phyloP scores from a whole-genome alignment of 129 eudicot species.

The Oenanthe sinensis region DNA sequence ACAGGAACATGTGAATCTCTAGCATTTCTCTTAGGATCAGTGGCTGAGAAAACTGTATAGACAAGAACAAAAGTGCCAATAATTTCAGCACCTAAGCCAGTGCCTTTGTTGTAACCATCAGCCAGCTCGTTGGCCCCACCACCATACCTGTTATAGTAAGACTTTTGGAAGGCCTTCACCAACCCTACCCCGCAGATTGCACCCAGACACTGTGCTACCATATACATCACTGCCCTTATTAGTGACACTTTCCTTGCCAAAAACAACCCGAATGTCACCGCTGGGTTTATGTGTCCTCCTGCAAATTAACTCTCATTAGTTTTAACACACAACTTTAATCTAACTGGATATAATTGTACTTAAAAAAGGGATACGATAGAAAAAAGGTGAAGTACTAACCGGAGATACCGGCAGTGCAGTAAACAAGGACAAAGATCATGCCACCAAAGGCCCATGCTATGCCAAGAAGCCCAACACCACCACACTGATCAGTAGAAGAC shows the following conservation, averaged over 20 bases:
- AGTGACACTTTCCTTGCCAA: slow-evolving; percentile 84
- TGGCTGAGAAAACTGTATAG: slow-evolving; percentile 84
- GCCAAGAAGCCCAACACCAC: slow-evolving; percentile 89
- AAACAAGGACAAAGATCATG: slow-evolving; percentile 94
- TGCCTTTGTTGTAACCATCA: slow-evolving; percentile 68
- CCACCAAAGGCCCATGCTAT: slow-evolving; percentile 99
- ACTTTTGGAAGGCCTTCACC: slow-evolving; percentile 73
- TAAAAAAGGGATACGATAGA: no score
- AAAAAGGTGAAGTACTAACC: slow-evolving; percentile 32
- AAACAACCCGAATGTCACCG: slow-evolving; percentile 79
- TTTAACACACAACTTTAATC: no score
- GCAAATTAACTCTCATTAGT: not conserved
- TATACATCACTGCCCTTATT: slow-evolving; percentile 62
- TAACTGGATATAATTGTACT: no score
- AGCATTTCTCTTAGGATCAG: slow-evolving; percentile 87
- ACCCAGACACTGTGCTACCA: slow-evolving; percentile 81
- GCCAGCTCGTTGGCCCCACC: slow-evolving; percentile 77
- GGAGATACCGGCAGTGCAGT: slow-evolving; percentile 99
- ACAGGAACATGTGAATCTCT: slow-evolving; percentile 97
- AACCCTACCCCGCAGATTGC: slow-evolving; percentile 91
- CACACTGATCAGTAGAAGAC: slow-evolving; percentile 49
- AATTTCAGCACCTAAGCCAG: slow-evolving; percentile 78
- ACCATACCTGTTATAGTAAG: slow-evolving; percentile 59
- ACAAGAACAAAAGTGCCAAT: slow-evolving; percentile 88
- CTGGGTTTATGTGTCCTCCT: slow-evolving; percentile 97